A percentile compares a stretch with the other conserved stretches of the same genome.
Conservation (phyloP, 2,329 filamentous ascomycete genomes). For the Cytospora piceae region DNA sequence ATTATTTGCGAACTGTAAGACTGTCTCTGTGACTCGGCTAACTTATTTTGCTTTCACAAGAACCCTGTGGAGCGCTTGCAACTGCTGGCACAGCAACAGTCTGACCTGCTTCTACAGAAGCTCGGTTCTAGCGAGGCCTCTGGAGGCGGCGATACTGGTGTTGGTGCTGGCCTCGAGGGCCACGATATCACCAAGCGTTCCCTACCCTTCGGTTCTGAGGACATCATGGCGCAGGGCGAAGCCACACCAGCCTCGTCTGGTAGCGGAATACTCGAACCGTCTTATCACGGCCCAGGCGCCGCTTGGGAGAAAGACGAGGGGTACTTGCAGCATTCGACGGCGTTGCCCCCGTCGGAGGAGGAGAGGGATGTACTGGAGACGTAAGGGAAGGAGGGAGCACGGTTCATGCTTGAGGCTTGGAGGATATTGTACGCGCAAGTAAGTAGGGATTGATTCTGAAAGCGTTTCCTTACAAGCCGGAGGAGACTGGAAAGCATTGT, state of each 20-base stretch:
- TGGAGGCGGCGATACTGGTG: slow-evolving; percentile 22
- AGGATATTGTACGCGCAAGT: neutral
- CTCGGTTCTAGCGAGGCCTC: slow-evolving; percentile 43
- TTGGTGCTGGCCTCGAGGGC: slow-evolving; percentile 11
- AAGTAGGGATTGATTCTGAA: neutral
- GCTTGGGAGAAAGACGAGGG: slow-evolving; percentile 57
- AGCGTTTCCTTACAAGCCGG: neutral
- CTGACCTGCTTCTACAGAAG: slow-evolving; percentile 61
- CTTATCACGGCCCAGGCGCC: slow-evolving; percentile 54
- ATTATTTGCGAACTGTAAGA: slow-evolving; percentile 51
- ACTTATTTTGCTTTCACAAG: slow-evolving; percentile 57
- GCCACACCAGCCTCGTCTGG: slow-evolving; percentile 6
- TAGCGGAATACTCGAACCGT: slow-evolving; percentile 46
- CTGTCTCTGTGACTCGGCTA: slow-evolving; percentile 61
- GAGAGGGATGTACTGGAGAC: slow-evolving; percentile 48
- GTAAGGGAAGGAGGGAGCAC: slow-evolving; percentile 32
- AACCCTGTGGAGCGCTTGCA: slow-evolving; percentile 72
- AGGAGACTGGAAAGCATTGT: neutral
- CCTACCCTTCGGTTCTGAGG: slow-evolving; percentile 59
- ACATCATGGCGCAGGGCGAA: slow-evolving; percentile 36
- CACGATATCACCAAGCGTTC: slow-evolving; percentile 51
- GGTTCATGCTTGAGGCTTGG: neutral
- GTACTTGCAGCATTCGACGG: slow-evolving; percentile 43
- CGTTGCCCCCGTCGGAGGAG: slow-evolving; percentile 44
- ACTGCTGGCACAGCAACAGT: slow-evolving; percentile 69